Evolutionary conservation across 2,329 filamentous ascomycete genomes (phyloP).

Genomic region (Xylariales sp.): DNA sequence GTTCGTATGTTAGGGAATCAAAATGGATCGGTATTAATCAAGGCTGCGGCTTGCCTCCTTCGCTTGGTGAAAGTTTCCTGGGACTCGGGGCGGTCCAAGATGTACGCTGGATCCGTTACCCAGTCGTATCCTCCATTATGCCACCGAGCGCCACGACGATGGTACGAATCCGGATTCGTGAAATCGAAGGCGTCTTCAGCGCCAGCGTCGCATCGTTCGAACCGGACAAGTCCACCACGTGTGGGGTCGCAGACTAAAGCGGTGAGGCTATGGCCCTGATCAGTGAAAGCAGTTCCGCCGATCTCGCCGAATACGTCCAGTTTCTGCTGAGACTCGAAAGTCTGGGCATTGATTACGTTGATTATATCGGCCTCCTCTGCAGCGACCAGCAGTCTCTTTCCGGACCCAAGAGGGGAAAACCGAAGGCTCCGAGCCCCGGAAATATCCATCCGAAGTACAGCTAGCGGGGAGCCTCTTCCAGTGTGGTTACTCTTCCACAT

Average conservation of each 20-base stretch:
- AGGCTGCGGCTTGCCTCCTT: slow-evolving; percentile 20
- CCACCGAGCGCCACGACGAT: slow-evolving; percentile 9
- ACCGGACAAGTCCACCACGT: slow-evolving; percentile 63
- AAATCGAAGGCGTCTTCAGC: slow-evolving; percentile 26
- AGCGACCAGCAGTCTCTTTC: slow-evolving; percentile 61
- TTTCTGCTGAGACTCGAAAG: slow-evolving; percentile 61
- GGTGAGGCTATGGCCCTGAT: slow-evolving; percentile 63
- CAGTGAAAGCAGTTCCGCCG: slow-evolving; percentile 62
- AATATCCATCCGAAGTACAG: slow-evolving; percentile 59
- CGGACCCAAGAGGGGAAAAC: slow-evolving; percentile 69
- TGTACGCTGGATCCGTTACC: slow-evolving; percentile 17
- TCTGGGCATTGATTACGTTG: slow-evolving; percentile 65
- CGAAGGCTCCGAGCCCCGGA: slow-evolving; percentile 64
- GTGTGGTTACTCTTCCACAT: slow-evolving; percentile 53
- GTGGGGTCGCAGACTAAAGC: slow-evolving; percentile 62
- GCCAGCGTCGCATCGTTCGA: slow-evolving; percentile 45
- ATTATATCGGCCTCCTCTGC: slow-evolving; percentile 74
- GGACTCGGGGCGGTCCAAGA: slow-evolving; percentile 14
- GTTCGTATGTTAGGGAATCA: slow-evolving; percentile 5
- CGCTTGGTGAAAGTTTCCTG: slow-evolving; percentile 21
- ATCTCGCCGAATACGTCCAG: slow-evolving; percentile 74
- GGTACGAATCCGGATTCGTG: slow-evolving; percentile 7
- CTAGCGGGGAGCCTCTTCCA: slow-evolving; percentile 42
- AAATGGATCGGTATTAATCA: slow-evolving; percentile 11
- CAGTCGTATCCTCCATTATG: slow-evolving; percentile 20